Evolutionary conservation across 2,329 filamentous ascomycete genomes (phyloP), one percentile per base, ranked within the genome.

Genomic region (Dactylellina cionopaga): DNA sequence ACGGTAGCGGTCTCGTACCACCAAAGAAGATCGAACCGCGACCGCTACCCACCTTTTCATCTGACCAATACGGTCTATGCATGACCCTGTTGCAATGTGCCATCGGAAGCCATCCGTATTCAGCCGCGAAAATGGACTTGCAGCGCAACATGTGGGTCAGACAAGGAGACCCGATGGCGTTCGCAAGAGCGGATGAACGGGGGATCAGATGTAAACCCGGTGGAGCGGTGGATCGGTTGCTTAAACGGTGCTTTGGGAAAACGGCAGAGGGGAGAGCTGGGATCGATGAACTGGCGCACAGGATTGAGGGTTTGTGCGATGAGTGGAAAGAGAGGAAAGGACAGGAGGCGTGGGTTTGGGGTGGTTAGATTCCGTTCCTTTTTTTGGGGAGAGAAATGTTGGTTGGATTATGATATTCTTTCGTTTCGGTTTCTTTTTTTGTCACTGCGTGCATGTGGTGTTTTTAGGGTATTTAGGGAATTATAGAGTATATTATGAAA

Each of bases 201-300:
- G 74, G 55, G 5, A 52, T 75, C 43, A 74, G 70, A 24, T 71
- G 75, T 41, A 62, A 59, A 1, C 62, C 29, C 49, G 74, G 75
- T 7, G 73, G 75, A 2, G 59, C 56, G 11, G 76, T 77, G 25
- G 70, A 65, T 35, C 35, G 55, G 3, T 59, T 76, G 68, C 15
- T 77, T 39, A 60, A 56, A 19, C 74, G 74, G 37, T 77, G 76
- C 63, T 77, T 77, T 64, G 76, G 76, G 24, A 76, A 76, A 63
- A 71, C 56, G 13, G 70, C 69, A 27, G 76, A 75, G 27, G 76
- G 74, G 27, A 51, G 66, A 29, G 35, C 35, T 1, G 37, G 11
- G 19, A 17, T 71, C 47, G 58, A 64, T 11, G 66, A 59, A 27
- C 17, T 71, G 43, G 51, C n/a, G 19, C 5, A 25, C 25, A 44